Conservation (phyloP, 306 rosid genomes). For the Hylodesmum podocarpum region DNA sequence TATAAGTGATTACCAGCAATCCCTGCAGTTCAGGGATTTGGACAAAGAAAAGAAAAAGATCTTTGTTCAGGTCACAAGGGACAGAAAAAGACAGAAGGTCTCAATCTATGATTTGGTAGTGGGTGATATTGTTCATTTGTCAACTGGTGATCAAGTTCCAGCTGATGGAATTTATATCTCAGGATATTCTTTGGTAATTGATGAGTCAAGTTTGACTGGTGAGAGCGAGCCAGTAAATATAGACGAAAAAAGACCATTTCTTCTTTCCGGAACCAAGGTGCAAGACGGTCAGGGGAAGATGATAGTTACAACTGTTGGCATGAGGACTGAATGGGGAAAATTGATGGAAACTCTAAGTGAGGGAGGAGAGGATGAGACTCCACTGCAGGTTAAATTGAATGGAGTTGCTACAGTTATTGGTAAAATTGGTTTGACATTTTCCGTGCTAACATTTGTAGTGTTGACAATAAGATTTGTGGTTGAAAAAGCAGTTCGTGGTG, state of each 20-base stretch:
- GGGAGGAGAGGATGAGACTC: conserved; percentile 97
- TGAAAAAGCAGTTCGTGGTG: conserved; percentile 55
- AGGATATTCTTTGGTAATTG: conserved; percentile 72
- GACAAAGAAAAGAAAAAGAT: conserved; percentile 88
- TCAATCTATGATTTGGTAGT: conserved; percentile 77
- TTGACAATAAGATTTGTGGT: conserved; percentile 59
- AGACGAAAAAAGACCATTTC: conserved; percentile 61
- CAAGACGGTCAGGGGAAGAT: conserved; percentile 90
- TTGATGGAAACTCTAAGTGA: conserved; percentile 87
- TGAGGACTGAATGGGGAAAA: conserved; percentile 98
- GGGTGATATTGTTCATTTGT: conserved; percentile 88
- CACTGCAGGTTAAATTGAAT: conserved; percentile 89
- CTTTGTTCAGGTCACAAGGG: conserved; percentile 68
- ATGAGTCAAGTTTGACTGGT: conserved; percentile 88
- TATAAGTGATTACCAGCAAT: conserved; percentile 81
- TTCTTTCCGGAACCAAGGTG: conserved; percentile 93
- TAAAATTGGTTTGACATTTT: conserved; percentile 79
- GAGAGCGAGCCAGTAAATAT: conserved; percentile 85
- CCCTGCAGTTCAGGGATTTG: conserved; percentile 81
- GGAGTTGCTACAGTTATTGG: conserved; percentile 96
- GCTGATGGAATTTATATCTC: conserved; percentile 85
- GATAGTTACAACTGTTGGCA: conserved; percentile 90
- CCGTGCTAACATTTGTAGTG: conserved; percentile 78
- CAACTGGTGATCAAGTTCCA: conserved; percentile 87
- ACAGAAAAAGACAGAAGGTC: conserved; percentile 64